phyloP scores from a whole-genome alignment of 495 filamentous ascomycete genomes.

The Aspergillus steynii region DNA sequence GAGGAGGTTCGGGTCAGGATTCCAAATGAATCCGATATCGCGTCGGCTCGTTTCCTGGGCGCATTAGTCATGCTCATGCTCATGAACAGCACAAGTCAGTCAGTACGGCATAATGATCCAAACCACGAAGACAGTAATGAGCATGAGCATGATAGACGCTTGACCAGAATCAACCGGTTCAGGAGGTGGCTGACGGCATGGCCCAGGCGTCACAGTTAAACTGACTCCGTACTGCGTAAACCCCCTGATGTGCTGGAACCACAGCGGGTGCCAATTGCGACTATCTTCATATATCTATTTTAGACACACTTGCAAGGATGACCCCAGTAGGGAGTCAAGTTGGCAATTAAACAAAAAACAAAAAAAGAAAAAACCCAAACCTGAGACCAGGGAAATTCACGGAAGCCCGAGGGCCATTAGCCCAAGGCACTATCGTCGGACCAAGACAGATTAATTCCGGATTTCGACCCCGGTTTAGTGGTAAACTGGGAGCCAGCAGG shows the following conservation, averaged over 20 bases:
- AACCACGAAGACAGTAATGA: background rate
- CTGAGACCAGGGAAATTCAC: background rate
- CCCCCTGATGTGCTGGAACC: constrained; percentile 6
- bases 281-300: constrained; percentile 7
- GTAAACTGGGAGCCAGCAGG: constrained; percentile 11
- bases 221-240: background rate
- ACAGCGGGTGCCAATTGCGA: constrained; percentile 1
- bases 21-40: background rate
- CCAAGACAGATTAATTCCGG: constrained; percentile 9
- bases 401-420: constrained; percentile 7
- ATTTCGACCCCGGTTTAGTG: constrained; percentile 11
- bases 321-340: background rate
- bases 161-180: constrained; percentile 6
- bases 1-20: background rate
- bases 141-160: background rate
- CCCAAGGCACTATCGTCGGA: constrained; percentile 11
- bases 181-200: constrained; percentile 26
- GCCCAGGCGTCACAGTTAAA: constrained; percentile 10
- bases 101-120: no score
- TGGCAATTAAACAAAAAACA: background rate
- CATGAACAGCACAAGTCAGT: no score
- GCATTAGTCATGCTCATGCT: background rate
- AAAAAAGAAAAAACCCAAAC: no score
- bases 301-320: constrained; percentile 10
- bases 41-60: background rate